Conservation (phyloP, 2,329 filamentous ascomycete genomes). For the Lecanicillium sp. region DNA sequence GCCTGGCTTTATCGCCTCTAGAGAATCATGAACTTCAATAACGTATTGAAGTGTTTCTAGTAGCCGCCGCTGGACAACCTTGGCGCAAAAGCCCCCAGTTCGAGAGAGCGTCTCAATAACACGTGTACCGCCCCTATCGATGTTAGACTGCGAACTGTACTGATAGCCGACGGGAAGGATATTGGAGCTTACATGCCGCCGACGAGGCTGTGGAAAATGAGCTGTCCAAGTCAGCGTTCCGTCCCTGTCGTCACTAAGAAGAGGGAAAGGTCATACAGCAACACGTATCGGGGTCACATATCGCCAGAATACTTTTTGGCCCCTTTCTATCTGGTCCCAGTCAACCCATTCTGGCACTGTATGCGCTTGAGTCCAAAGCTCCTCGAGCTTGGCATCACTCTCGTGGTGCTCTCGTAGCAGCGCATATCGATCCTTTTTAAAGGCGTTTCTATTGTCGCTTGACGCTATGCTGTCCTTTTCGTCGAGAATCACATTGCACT, state of each 20-base stretch:
- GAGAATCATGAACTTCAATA: constrained; percentile 51
- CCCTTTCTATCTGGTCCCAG: constrained; percentile 57
- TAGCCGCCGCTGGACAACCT: constrained; percentile 49
- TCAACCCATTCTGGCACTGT: constrained; percentile 58
- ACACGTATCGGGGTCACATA: constrained; percentile 59
- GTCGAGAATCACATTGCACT: too few relatives aligned
- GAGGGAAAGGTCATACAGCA: too few relatives aligned
- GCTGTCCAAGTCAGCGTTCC: too few relatives aligned
- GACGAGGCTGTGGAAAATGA: too few relatives aligned
- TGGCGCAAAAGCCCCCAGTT: constrained; percentile 59
- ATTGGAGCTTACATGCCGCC: too few relatives aligned
- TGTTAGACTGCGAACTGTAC: too few relatives aligned
- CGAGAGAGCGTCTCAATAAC: constrained; percentile 57
- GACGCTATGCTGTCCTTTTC: too few relatives aligned
- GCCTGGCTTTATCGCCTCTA: constrained; percentile 52
- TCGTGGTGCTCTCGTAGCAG: constrained; percentile 32
- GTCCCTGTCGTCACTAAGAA: too few relatives aligned
- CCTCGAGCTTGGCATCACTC: constrained; percentile 33
- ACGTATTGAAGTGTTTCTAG: constrained; percentile 35
- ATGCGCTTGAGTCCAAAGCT: constrained; percentile 52
- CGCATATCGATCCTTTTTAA: too few relatives aligned
- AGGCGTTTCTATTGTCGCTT: too few relatives aligned
- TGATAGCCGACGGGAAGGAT: too few relatives aligned
- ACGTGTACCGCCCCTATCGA: too few relatives aligned
- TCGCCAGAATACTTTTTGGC: constrained; percentile 57